Percentiles rank a stretch among this genome's conserved stretches.
Conservation (phyloP, 768 basidiomycete species). For the Epithele typhae region DNA sequence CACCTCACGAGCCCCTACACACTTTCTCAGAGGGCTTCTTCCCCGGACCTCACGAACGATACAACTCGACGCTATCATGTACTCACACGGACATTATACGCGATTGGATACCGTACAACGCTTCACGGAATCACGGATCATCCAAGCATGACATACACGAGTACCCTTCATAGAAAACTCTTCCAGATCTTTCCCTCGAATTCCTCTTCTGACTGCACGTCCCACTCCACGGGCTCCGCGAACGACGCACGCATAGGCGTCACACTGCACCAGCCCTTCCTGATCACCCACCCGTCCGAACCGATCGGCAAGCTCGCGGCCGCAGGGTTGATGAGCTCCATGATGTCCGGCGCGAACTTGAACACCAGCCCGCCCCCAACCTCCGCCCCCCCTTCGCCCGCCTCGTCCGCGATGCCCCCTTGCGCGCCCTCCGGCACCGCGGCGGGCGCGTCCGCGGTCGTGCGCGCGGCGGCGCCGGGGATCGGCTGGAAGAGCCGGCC, state of each 20-base stretch:
- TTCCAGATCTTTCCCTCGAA: conserved; percentile 43
- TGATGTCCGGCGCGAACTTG: conserved; percentile 73
- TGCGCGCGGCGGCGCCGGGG: conserved; percentile 16
- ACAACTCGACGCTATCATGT: too few relatives aligned
- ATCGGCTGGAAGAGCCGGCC: conserved; percentile 69
- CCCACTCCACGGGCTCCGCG: conserved; percentile 48
- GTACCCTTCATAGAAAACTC: too few relatives aligned
- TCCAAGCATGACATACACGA: too few relatives aligned
- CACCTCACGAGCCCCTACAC: too few relatives aligned
- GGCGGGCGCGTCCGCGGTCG: conserved; percentile 32
- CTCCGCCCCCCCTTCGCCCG: conserved; percentile 16
- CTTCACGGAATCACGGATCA: not conserved
- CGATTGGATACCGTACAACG: not conserved
- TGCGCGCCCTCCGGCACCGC: conserved; percentile 16
- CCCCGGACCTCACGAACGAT: too few relatives aligned
- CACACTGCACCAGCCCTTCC: conserved; percentile 65
- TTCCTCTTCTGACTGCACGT: conserved; percentile 20
- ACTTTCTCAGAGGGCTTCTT: too few relatives aligned
- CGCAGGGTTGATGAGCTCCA: conserved; percentile 58
- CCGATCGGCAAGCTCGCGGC: conserved; percentile 61
- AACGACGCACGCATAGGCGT: conserved; percentile 76
- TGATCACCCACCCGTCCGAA: conserved; percentile 79
- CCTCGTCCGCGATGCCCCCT: conserved; percentile 6
- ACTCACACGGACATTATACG: not conserved
- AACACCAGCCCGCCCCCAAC: conserved; percentile 49